Percentiles rank a stretch among this genome's conserved stretches.
Evolutionary conservation across 2,329 filamentous ascomycete genomes (phyloP).

Genomic region (Ilyonectria robusta): DNA sequence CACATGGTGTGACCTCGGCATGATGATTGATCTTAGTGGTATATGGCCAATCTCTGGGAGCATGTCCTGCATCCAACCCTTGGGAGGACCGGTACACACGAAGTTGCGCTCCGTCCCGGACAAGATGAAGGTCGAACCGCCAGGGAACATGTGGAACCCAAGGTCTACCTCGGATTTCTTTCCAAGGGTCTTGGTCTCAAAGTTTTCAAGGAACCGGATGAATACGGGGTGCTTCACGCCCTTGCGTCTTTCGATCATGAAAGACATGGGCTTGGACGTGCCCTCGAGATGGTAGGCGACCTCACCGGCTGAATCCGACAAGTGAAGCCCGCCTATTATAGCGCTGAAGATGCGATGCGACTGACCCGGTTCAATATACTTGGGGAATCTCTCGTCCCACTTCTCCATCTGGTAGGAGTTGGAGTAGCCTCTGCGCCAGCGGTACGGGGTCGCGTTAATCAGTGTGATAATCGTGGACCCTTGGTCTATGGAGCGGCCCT

Average conservation of each 20-base stretch:
- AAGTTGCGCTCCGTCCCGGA: conserved; percentile 51
- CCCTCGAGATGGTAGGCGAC: conserved; percentile 49
- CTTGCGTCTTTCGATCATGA: conserved; percentile 44
- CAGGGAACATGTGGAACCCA: conserved; percentile 29
- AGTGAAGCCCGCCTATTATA: background rate
- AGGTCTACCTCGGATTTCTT: conserved; percentile 34
- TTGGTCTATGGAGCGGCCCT: background rate
- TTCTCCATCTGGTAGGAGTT: conserved; percentile 37
- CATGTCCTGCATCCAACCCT: conserved; percentile 50
- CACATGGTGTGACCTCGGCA: conserved; percentile 52
- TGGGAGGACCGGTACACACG: conserved; percentile 42
- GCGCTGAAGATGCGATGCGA: conserved; percentile 25
- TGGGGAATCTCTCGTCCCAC: conserved; percentile 45
- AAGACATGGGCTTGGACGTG: conserved; percentile 45
- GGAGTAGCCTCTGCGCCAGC: conserved; percentile 42
- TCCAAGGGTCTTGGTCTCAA: conserved; percentile 41
- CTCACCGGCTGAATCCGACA: conserved; percentile 46
- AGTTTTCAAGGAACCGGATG: conserved; percentile 41
- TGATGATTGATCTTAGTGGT: conserved; percentile 48
- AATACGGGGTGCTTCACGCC: conserved; percentile 23
- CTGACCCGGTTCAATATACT: conserved; percentile 48
- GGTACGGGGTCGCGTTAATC: conserved; percentile 54
- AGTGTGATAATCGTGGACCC: conserved; percentile 38
- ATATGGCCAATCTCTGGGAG: conserved; percentile 45
- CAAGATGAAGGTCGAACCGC: conserved; percentile 48